Conservation (phyloP, 2,329 filamentous ascomycete genomes). For the Neofusicoccum laricinum region DNA sequence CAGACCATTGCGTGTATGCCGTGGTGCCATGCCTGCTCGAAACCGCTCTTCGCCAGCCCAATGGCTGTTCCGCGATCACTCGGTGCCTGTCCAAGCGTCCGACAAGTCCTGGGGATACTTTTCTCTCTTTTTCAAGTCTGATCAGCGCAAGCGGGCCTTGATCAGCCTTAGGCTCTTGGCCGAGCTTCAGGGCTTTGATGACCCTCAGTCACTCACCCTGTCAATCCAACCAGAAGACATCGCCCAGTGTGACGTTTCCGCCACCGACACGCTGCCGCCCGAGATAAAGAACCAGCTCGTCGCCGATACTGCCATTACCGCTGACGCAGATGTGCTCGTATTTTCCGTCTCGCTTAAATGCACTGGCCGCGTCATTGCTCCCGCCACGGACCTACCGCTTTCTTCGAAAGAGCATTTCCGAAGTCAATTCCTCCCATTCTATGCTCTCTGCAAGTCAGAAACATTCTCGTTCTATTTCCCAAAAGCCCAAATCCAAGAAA, state of each 20-base stretch:
- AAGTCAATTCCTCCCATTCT: not conserved
- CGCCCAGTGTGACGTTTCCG: not conserved
- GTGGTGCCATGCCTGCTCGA: not conserved
- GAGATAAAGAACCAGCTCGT: not conserved
- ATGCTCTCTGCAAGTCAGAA: not conserved
- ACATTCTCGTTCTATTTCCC: not conserved
- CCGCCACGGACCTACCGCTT: not conserved
- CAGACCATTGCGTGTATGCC: not conserved
- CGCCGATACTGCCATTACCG: not conserved
- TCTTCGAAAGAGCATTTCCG: not conserved
- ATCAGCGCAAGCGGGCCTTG: not conserved
- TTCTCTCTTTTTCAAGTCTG: not conserved
- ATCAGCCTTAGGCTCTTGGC: not conserved
- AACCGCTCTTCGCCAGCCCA: not conserved
- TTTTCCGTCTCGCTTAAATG: not conserved
- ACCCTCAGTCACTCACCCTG: not conserved
- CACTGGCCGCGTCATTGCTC: not conserved
- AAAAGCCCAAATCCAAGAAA: not conserved
- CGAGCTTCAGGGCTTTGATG: not conserved
- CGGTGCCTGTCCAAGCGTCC: not conserved
- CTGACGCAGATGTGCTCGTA: not conserved
- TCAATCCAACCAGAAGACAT: not conserved
- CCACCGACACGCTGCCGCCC: not conserved
- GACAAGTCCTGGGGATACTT: not conserved
- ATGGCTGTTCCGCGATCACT: not conserved